Evolutionary conservation across 2,329 filamentous ascomycete species (phyloP).

Genomic region (Bisporella sp.): DNA sequence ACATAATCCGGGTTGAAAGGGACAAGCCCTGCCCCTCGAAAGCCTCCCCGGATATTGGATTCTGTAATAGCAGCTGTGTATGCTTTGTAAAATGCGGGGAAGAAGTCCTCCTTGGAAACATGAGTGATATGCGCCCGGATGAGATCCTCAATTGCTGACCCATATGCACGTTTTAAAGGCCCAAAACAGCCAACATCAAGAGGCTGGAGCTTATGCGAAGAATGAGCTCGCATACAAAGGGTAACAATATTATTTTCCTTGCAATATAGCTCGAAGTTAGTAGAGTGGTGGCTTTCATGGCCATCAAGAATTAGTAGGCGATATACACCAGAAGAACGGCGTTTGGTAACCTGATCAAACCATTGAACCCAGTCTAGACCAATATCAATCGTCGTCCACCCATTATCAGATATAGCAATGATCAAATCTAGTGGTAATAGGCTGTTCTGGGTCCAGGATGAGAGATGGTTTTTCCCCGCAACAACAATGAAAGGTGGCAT

Average conservation of each 20-base stretch:
- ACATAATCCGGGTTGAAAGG: constrained; percentile 24
- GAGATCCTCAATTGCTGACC: constrained; percentile 16
- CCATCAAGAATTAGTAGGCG: constrained; percentile 29
- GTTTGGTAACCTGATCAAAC: constrained; percentile 24
- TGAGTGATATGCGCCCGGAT: constrained; percentile 17
- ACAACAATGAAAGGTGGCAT: background rate
- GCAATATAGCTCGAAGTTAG: constrained; percentile 27
- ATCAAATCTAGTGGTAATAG: background rate
- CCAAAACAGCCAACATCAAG: constrained; percentile 29
- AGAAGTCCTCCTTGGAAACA: constrained; percentile 11
- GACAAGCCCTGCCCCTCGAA: constrained; percentile 24
- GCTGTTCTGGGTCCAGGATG: background rate
- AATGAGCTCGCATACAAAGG: constrained; percentile 28
- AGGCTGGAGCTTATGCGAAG: constrained; percentile 29
- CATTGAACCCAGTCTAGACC: constrained; percentile 15
- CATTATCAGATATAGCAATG: background rate
- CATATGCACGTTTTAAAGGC: constrained; percentile 24
- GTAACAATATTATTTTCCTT: constrained; percentile 26
- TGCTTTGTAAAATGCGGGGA: constrained; percentile 15
- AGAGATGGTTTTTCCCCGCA: background rate
- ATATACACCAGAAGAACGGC: constrained; percentile 15
- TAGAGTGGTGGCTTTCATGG: constrained; percentile 26
- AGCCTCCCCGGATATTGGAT: constrained; percentile 17
- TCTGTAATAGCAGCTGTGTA: constrained; percentile 16
- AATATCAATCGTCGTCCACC: background rate